A percentile compares a stretch with the other conserved stretches of the same genome.
Evolutionary conservation across 495 filamentous ascomycete genomes (phyloP).

Genomic region (Penicillium crystallinum): DNA sequence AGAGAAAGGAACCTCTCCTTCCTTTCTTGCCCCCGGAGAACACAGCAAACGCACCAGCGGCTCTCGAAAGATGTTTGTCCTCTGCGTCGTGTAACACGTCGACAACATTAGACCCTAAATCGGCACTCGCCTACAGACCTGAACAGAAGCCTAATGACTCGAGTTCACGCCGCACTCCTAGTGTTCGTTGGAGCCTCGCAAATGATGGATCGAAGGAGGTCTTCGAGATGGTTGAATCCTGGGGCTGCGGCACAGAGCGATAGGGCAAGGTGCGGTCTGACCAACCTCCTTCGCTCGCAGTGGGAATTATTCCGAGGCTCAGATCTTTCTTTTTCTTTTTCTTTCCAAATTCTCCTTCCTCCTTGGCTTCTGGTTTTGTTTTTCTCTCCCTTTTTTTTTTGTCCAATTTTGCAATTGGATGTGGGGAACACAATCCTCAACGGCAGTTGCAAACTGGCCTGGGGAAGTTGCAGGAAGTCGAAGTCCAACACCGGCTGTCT

Average conservation of each 20-base stretch:
- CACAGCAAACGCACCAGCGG: slow-evolving; percentile 31
- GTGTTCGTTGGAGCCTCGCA: slow-evolving; percentile 4
- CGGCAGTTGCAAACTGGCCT: slow-evolving; percentile 32
- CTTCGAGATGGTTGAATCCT: background rate
- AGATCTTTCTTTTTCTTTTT: background rate
- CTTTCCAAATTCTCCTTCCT: background rate
- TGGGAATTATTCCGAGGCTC: background rate
- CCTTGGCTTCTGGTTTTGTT: background rate
- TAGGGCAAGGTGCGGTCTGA: background rate
- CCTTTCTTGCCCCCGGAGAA: slow-evolving; percentile 3
- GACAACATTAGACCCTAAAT: slow-evolving; percentile 29
- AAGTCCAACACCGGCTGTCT: slow-evolving; percentile 14
- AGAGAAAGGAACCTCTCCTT: slow-evolving; percentile 4
- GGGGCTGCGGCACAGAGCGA: background rate
- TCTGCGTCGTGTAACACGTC: slow-evolving; percentile 34
- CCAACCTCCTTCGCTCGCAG: background rate
- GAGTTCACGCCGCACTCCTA: slow-evolving; percentile 10
- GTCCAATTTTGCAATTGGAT: slow-evolving; percentile 6
- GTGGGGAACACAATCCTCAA: slow-evolving; percentile 26
- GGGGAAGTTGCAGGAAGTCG: slow-evolving; percentile 13
- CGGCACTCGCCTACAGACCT: slow-evolving; percentile 26
- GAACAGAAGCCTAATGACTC: slow-evolving; percentile 23
- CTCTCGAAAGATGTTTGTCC: slow-evolving; percentile 38
- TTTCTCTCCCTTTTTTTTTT: slow-evolving; percentile 1
- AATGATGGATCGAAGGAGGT: background rate